Evolutionary conservation across 352 stramenopile species (phyloP).

Genomic region (Thalassiosira livingstoniorum): DNA sequence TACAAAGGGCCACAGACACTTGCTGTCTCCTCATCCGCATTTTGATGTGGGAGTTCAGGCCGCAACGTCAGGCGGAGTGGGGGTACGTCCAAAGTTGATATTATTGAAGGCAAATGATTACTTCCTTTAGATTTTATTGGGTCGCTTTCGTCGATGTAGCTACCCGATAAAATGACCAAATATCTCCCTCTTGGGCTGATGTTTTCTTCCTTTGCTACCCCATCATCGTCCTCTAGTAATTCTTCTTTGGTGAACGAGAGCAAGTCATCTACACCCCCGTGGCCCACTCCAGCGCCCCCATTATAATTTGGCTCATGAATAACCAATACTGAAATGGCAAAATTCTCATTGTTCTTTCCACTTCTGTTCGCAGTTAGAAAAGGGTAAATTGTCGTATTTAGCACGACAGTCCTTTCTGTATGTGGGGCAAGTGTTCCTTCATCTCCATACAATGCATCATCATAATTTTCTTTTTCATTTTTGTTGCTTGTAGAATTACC

Average conservation of each 20-base stretch:
- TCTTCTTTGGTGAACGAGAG: slow-evolving; percentile 44
- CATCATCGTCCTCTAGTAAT: slow-evolving; percentile 32
- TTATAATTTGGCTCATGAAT: slow-evolving; percentile 77
- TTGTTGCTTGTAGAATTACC: slow-evolving; percentile 11
- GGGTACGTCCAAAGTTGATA: slow-evolving; percentile 48
- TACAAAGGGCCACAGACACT: slow-evolving; percentile 70
- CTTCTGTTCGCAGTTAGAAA: not conserved
- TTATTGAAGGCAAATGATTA: slow-evolving; percentile 46
- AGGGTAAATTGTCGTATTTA: slow-evolving; percentile 46
- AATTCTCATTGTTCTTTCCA: not conserved
- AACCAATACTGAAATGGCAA: slow-evolving; percentile 64
- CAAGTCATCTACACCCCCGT: slow-evolving; percentile 74
- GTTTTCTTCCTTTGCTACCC: slow-evolving; percentile 18
- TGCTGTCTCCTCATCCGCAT: slow-evolving; percentile 39
- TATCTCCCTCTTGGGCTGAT: slow-evolving; percentile 53
- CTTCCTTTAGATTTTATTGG: not conserved
- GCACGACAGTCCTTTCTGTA: slow-evolving; percentile 49
- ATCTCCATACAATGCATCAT: slow-evolving; percentile 10
- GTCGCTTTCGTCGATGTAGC: not conserved
- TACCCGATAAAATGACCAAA: slow-evolving; percentile 66
- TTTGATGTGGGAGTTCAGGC: slow-evolving; percentile 16
- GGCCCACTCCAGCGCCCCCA: slow-evolving; percentile 69
- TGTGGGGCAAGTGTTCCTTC: slow-evolving; percentile 49
- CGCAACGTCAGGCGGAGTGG: slow-evolving; percentile 47
- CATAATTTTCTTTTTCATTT: slow-evolving; percentile 10